Conservation (phyloP, 1,284 basidiomycete species). For the Meira miltonrushii region DNA sequence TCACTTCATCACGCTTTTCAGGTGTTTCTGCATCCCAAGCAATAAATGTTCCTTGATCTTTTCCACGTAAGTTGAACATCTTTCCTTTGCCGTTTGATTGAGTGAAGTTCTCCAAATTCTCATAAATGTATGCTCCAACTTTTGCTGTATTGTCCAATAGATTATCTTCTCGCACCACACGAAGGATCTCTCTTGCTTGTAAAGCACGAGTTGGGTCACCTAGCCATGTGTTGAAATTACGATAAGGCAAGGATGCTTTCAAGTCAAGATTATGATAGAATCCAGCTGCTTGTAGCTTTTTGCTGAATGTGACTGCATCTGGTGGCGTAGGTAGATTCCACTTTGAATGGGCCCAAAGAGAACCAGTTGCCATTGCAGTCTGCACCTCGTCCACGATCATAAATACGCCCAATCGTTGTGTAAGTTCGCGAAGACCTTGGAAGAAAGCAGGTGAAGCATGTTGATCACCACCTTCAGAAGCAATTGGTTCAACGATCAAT, state of each 20-base stretch:
- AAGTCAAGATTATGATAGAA: slow-evolving; percentile 59
- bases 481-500: slow-evolving; percentile 60
- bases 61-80: slow-evolving; percentile 55
- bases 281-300: slow-evolving; percentile 54
- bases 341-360: slow-evolving; percentile 61
- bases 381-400: slow-evolving; percentile 60
- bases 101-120: slow-evolving; percentile 38
- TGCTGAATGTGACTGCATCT: slow-evolving; percentile 60
- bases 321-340: slow-evolving; percentile 56
- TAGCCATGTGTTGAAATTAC: slow-evolving; percentile 55
- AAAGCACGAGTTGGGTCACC: slow-evolving; percentile 58
- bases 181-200: slow-evolving; percentile 58
- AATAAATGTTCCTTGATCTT: slow-evolving; percentile 58
- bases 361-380: slow-evolving; percentile 60
- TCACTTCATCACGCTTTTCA: slow-evolving; percentile 54
- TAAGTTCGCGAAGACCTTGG: slow-evolving; percentile 56
- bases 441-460: slow-evolving; percentile 59
- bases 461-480: slow-evolving; percentile 60
- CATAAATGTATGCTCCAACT: slow-evolving; percentile 53
- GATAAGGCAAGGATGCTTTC: slow-evolving; percentile 56
- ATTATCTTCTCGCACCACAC: slow-evolving; percentile 54
- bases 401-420: slow-evolving; percentile 55
- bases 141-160: slow-evolving; percentile 53
- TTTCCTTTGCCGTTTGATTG: slow-evolving; percentile 15
- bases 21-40: slow-evolving; percentile 56